phyloP scores from a whole-genome alignment of 2,329 filamentous ascomycete genomes.

The Colletotrichum sp. region DNA sequence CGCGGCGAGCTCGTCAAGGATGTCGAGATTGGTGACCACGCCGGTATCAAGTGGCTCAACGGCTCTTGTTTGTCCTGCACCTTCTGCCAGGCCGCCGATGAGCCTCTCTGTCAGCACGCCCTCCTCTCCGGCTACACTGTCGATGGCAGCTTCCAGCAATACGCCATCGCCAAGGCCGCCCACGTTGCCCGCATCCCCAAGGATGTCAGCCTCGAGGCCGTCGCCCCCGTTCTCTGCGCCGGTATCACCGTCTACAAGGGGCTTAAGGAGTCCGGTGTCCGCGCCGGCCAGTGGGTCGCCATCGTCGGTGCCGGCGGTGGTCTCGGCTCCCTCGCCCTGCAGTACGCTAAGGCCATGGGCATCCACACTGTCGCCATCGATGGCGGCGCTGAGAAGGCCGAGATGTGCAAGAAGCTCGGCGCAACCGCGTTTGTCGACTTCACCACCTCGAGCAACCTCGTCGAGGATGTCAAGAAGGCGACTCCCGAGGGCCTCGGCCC shows the following conservation, averaged over 20 bases:
- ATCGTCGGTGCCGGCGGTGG: conserved; percentile 88
- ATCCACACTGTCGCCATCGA: conserved; percentile 83
- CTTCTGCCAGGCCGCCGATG: conserved; percentile 82
- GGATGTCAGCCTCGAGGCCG: conserved; percentile 74
- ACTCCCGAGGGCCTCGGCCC: conserved; percentile 84
- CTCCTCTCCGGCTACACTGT: conserved; percentile 89
- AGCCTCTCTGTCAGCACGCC: conserved; percentile 80
- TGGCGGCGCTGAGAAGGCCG: conserved; percentile 79
- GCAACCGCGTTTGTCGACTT: conserved; percentile 83
- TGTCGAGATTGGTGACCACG: conserved; percentile 82
- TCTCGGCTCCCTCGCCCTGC: conserved; percentile 78
- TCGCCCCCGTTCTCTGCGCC: conserved; percentile 83
- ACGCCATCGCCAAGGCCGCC: conserved; percentile 83
- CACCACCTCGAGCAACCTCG: conserved; percentile 73
- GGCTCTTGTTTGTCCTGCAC: conserved; percentile 82
- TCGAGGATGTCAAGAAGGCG: conserved; percentile 82
- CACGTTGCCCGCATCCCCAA: conserved; percentile 85
- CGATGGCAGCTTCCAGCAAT: conserved; percentile 86
- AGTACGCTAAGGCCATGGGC: conserved; percentile 93
- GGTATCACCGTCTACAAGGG: conserved; percentile 91
- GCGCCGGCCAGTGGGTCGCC: conserved; percentile 78
- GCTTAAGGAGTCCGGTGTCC: conserved; percentile 80
- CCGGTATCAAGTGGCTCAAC: conserved; percentile 93
- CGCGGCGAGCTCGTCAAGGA: conserved; percentile 79
- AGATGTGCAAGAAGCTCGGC: conserved; percentile 73